Percentiles rank a stretch among this genome's conserved stretches.
Conservation (phyloP, 768 basidiomycete species). For the Solioccasus polychromus region DNA sequence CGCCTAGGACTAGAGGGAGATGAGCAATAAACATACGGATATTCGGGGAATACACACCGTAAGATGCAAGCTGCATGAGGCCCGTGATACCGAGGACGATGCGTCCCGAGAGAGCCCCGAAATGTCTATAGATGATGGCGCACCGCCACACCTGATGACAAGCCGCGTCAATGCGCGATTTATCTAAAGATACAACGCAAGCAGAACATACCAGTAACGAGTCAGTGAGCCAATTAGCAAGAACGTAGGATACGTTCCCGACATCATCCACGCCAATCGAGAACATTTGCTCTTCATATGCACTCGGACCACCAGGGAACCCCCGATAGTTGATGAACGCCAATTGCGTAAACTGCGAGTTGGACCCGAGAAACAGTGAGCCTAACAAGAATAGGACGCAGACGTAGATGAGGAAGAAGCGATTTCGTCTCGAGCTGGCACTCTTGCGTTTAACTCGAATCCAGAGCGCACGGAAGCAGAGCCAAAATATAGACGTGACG, state of each 20-base stretch:
- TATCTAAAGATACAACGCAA: not conserved
- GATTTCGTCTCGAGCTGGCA: conserved; percentile 11
- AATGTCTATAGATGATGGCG: conserved; percentile 25
- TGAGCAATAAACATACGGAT: not conserved
- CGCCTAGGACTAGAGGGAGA: conserved; percentile 17
- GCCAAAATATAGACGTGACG: conserved; percentile 22
- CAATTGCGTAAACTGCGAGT: conserved; percentile 27
- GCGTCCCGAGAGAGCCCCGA: conserved; percentile 8
- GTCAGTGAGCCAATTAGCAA: conserved; percentile 29
- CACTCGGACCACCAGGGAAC: conserved; percentile 26
- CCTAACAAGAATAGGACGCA: conserved; percentile 22
- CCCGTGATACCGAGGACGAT: conserved; percentile 18
- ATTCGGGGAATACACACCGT: conserved; percentile 13
- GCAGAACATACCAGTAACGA: conserved; percentile 27
- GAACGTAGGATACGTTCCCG: conserved; percentile 23
- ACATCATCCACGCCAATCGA: conserved; percentile 26
- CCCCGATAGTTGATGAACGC: conserved; percentile 29
- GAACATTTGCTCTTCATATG: conserved; percentile 25
- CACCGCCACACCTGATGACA: conserved; percentile 28
- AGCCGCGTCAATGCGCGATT: no score
- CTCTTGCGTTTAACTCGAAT: conserved; percentile 14
- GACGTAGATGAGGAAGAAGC: conserved; percentile 24
- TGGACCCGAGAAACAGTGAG: conserved; percentile 26
- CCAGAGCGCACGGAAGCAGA: conserved; percentile 22
- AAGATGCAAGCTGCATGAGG: conserved; percentile 25